Conservation (phyloP, 169 alveolate species). For the Theileria sp. region DNA sequence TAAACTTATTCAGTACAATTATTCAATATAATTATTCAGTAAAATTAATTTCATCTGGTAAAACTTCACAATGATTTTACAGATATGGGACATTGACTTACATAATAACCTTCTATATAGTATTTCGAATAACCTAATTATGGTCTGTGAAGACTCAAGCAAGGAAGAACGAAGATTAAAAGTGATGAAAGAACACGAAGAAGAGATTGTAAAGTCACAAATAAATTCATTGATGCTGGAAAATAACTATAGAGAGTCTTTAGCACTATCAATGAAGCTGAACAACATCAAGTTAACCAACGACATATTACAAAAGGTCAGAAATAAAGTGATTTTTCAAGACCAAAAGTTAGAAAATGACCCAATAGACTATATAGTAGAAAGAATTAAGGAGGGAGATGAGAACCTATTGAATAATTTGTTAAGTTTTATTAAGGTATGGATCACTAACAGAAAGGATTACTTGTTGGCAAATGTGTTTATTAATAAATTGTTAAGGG, state of each 20-base stretch:
- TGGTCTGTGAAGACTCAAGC: constrained; percentile 55
- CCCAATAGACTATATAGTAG: constrained; percentile 28
- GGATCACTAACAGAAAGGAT: constrained; percentile 52
- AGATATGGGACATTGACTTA: constrained; percentile 54
- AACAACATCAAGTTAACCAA: constrained; percentile 51
- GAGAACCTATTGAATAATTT: constrained; percentile 19
- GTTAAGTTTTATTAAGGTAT: constrained; percentile 47
- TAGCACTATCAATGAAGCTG: constrained; percentile 49
- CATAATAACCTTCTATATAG: constrained; percentile 16
- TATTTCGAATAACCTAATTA: constrained; percentile 36
- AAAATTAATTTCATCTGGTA: neutral
- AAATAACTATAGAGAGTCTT: constrained; percentile 51
- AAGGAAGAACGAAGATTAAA: constrained; percentile 30
- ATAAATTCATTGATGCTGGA: constrained; percentile 39
- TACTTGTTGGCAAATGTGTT: constrained; percentile 52
- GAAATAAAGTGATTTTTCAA: constrained; percentile 28
- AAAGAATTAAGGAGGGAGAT: neutral
- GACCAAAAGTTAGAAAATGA: constrained; percentile 17
- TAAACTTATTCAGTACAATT: neutral
- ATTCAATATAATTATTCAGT: neutral
- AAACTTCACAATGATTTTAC: neutral
- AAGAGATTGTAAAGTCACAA: constrained; percentile 46
- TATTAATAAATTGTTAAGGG: constrained; percentile 36
- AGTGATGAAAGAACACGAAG: constrained; percentile 48
- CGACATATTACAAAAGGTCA: constrained; percentile 32